Base-by-base conservation (phyloP, 352 stramenopile species). In the Blastocystis sp. region DNA sequence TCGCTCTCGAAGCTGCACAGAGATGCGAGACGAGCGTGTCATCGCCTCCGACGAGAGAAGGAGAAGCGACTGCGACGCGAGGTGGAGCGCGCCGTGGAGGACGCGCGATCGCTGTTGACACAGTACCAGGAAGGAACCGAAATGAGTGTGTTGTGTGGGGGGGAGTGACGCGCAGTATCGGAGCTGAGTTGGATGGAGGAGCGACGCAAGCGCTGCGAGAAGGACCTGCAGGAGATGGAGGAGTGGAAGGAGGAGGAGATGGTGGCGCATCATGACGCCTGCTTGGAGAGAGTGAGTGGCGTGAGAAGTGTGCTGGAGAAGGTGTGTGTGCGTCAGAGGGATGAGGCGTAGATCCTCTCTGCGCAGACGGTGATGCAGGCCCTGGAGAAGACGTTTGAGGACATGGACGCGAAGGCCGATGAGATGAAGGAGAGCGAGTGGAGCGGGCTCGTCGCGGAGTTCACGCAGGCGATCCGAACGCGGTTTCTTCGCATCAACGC, bases 101-200 rank as follows among this genome's bases (percentile, higher is more conserved):
- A 3, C 16, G n/a, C 10, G 16, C 2, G 41, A 13, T 1, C 16
- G 21, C n/a, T n/a, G 13, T 35, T 35, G 16, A 10, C 21, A 9
- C 4, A n/a, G 26, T 71, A 71, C 26, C 21, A 33, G 63, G 4
- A 3, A 1, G 26, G 3, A 33, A 35, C 21, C 16, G 63, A 71
- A 10, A 24, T 24, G 41, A 33, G 63, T 71, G 41, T 3, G 63
- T 50, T 24, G 1, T 3, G 0, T 3, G 3, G 41, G 63, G 4
- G 41, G 0, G 33, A n/a, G 0, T 71, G 63, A 71, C 1, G 63
- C 41, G 45, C 0, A 71, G 63, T 26, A 3, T 71, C 63, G n/a
- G 63, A 71, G 41, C 41, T 26, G 63, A 33, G 21, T 3, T 71
- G 63, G 63, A 71, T 71, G 63, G n/a, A 71, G 63, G 41, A 71